Conservation (phyloP, 345 rosid genomes). For the Brassica carinata region DNA sequence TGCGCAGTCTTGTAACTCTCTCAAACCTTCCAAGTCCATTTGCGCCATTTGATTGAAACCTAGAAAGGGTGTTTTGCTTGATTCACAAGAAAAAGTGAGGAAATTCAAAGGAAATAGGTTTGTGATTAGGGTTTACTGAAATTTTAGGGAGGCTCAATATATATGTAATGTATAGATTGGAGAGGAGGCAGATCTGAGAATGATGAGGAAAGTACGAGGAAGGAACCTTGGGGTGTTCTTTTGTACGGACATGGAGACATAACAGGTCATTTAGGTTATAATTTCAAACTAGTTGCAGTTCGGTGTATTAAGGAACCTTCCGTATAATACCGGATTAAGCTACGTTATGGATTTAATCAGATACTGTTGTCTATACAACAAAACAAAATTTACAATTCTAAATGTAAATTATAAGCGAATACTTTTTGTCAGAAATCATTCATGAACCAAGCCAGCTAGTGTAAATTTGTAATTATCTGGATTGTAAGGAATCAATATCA, state of each 20-base stretch:
- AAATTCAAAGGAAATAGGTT: not conserved
- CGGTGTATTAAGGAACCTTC: conserved; percentile 32
- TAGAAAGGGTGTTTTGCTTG: conserved; percentile 4
- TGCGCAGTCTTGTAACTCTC: conserved; percentile 66
- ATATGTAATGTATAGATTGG: not conserved
- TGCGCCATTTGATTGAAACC: conserved; percentile 42
- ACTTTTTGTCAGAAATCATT: conserved; percentile 12
- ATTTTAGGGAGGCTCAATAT: not conserved
- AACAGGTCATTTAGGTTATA: conserved; percentile 37
- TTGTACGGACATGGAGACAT: conserved; percentile 46
- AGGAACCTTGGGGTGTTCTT: conserved; percentile 30
- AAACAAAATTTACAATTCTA: not conserved
- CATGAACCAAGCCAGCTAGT: conserved; percentile 33
- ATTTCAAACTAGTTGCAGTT: conserved; percentile 31
- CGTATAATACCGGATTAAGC: not conserved
- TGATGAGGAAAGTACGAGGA: conserved; percentile 46
- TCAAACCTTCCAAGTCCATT: conserved; percentile 61
- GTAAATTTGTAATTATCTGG: conserved; percentile 22
- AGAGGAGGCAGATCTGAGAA: conserved; percentile 23
- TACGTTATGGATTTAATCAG: conserved; percentile 12
- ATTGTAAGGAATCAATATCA: not conserved
- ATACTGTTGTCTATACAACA: conserved; percentile 22
- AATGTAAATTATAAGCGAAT: not conserved
- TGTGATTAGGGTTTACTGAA: conserved; percentile 6
- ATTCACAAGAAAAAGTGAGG: conserved; percentile 7